These are phyloP conservation scores for Neurospora discreta DNA, from an alignment of 495 filamentous ascomycete species.

Conservation along the genomic window DNA sequence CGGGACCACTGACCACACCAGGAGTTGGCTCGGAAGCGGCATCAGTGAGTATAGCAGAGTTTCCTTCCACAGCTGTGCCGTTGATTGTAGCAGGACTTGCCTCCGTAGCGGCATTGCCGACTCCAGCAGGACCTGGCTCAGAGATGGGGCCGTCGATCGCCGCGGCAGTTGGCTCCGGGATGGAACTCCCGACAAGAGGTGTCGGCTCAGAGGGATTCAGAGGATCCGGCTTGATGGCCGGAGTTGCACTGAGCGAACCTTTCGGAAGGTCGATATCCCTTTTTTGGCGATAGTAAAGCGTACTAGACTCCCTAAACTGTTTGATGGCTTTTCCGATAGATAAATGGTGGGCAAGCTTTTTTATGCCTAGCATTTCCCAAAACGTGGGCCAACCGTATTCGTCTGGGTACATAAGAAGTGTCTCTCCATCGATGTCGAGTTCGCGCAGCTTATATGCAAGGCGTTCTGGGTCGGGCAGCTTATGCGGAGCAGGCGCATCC, in stretches of 20 bases:
- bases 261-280: neutral
- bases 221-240: neutral
- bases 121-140: neutral
- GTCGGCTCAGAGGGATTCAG: neutral
- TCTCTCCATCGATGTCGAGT: slow-evolving; percentile 49
- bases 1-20: neutral
- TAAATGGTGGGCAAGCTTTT: slow-evolving; percentile 22
- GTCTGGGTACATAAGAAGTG: slow-evolving; percentile 40
- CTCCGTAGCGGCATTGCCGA: neutral
- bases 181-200: neutral
- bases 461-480: slow-evolving; percentile 36
- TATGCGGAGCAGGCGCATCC: slow-evolving; percentile 17
- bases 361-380: slow-evolving; percentile 21
- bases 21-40: neutral
- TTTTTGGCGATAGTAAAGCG: slow-evolving; percentile 7
- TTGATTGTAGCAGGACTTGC: neutral
- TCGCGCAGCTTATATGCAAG: slow-evolving; percentile 47
- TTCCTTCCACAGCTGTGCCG: neutral
- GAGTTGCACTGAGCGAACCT: neutral
- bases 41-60: neutral
- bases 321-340: slow-evolving; percentile 21
- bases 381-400: slow-evolving; percentile 11
- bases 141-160: neutral
- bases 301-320: slow-evolving; percentile 21
- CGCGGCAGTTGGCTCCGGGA: neutral